A percentile compares a stretch with the other conserved stretches of the same genome.
phyloP scores from a whole-genome alignment of 2,329 filamentous ascomycete species.

The Fusarium xyrophilum region DNA sequence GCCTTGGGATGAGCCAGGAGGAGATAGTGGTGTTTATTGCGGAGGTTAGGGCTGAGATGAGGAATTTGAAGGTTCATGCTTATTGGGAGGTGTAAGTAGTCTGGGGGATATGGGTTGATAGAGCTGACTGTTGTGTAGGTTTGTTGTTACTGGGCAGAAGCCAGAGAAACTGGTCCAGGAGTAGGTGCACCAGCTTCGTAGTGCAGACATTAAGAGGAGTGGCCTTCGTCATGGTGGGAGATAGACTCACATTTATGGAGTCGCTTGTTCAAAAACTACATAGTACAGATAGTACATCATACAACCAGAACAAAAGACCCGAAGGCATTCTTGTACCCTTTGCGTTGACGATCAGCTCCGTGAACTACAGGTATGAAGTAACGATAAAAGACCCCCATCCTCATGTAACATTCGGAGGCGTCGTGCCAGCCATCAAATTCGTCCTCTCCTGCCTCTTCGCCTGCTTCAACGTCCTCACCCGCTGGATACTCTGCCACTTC shows the following conservation, averaged over 20 bases:
- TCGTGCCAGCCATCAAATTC: background rate
- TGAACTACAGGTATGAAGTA: background rate
- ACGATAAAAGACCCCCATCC: too few species aligned
- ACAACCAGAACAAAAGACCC: too few species aligned
- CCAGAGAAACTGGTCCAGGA: background rate
- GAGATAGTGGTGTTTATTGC: conserved; percentile 14
- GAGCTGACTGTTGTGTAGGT: background rate
- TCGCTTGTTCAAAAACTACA: too few species aligned
- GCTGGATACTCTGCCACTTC: conserved; percentile 1
- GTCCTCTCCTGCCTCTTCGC: background rate
- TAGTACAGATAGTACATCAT: too few species aligned
- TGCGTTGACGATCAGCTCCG: background rate
- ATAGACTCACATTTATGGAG: too few species aligned
- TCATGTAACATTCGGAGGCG: background rate
- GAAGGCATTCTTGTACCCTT: too few species aligned
- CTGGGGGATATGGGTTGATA: accelerated
- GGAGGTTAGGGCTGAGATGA: conserved; percentile 14
- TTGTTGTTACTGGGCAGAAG: conserved; percentile 19
- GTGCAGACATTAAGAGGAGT: too few species aligned
- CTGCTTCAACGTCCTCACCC: background rate
- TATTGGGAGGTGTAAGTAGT: conserved; percentile 25
- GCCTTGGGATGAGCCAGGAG: conserved; percentile 12
- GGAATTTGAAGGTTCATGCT: conserved; percentile 2
- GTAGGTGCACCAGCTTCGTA: too few species aligned
- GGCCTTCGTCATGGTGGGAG: accelerated